A percentile compares a stretch with the other conserved stretches of the same genome.
Evolutionary conservation across 202 grass and related monocot species (phyloP).

Genomic region (Musa balbisiana): DNA sequence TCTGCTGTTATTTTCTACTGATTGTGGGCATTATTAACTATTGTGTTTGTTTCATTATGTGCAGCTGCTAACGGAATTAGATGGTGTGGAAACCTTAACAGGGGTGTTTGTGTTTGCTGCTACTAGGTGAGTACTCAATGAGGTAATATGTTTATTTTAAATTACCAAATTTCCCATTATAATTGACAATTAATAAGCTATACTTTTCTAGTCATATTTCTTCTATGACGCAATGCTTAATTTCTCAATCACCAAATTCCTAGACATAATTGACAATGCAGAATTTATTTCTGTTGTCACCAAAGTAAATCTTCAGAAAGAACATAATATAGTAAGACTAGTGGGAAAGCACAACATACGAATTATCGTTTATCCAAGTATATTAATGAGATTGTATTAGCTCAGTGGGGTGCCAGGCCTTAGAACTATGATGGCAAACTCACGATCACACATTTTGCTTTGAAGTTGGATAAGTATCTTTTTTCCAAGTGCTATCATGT

Average conservation of each 20-base stretch:
- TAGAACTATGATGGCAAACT: background rate
- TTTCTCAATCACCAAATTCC: background rate
- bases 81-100: conserved; percentile 89
- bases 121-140: conserved; percentile 46
- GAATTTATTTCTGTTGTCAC: background rate
- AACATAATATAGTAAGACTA: background rate
- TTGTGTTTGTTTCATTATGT: conserved; percentile 2
- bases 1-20: background rate
- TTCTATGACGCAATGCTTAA: background rate
- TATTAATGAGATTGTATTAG: background rate
- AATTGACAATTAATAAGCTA: background rate
- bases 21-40: background rate
- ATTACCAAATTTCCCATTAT: background rate
- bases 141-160: conserved; percentile 9
- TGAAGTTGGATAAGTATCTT: background rate
- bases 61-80: conserved; percentile 94
- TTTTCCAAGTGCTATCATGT: no score
- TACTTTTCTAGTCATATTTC: background rate
- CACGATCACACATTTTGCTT: background rate
- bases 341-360: background rate
- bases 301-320: background rate
- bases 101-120: conserved; percentile 98
- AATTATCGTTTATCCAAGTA: background rate
- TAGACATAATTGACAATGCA: background rate
- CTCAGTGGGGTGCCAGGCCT: background rate